Base-by-base conservation (phyloP, 2,329 filamentous ascomycete species). In the Escovopsis weberi region DNA sequence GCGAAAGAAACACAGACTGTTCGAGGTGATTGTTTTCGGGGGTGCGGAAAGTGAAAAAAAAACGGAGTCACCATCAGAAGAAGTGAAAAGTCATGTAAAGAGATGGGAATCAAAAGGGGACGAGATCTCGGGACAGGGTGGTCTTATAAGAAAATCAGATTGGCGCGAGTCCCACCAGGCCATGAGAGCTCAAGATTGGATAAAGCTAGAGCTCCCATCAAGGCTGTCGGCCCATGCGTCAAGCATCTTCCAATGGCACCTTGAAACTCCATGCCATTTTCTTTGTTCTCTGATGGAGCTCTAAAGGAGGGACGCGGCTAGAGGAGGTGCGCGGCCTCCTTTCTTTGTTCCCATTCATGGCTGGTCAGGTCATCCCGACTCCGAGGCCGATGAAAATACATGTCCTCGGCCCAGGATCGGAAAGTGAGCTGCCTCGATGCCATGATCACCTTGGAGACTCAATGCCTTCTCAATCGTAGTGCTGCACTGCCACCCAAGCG, bases 251-350 rank as follows among this genome's bases (percentile, higher is more conserved):
- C 15, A 12, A 33, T 18, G 18, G 42, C 6, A 23, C 9, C 23
- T 36, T 26, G 38, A 12, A 41, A 41, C 34, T 30, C 15, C n/a
- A 36, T 39, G 30, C 36, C 44, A 41, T 12, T 3, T 19, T 41
- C 41, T 45, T 45, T 45, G 44, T 43, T 7, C 12, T 30, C 15
- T 15, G 15, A 15, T 15, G 15, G 15, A 15, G 15, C 15, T 15
- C 15, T 15, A 15, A 15, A 15, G 15, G 15, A 15, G 15, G 15
- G 15, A 15, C 15, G 15, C 15, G 15, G 15, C 15, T 2, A 15
- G 15, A 15, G 15, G 15, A 15, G 15, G 15, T 15, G 15, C 15
- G 15, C 15, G 15, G 15, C 15, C 15, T 15, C 15, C 15, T 15
- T 15, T 15, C 15, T 15, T 15, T 15, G 15, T 15, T 15, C 15